These are phyloP conservation scores for bread wheat (Triticum aestivum) DNA, from an alignment of 176 grass and related monocot genomes.

Conservation along the genomic window IWGSC_CS_RefSeq_v2.1 NC_057803.1:544581138-544581637, in stretches of 20 bases:
- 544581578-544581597: not conserved
- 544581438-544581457: not conserved
- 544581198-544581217: not conserved
- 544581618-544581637: constrained; percentile 1
- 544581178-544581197: not conserved
- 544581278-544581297: not conserved
- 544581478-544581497: no score
- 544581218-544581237: not conserved
- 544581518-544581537: not conserved
- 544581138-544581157: not conserved
- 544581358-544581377: constrained; percentile 2
- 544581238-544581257: not conserved
- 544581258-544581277: not conserved
- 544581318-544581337: not conserved
- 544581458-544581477: constrained; percentile 11
- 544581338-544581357: not conserved
- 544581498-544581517: no score
- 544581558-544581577: not conserved
- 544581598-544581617: not conserved
- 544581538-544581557: not conserved
- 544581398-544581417: not conserved
- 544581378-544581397: not conserved
- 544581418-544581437: not conserved
- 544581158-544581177: not conserved
- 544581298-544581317: not conserved